phyloP scores from a whole-genome alignment of 441 rosid species.

The Pelargonium fulgidum region DNA sequence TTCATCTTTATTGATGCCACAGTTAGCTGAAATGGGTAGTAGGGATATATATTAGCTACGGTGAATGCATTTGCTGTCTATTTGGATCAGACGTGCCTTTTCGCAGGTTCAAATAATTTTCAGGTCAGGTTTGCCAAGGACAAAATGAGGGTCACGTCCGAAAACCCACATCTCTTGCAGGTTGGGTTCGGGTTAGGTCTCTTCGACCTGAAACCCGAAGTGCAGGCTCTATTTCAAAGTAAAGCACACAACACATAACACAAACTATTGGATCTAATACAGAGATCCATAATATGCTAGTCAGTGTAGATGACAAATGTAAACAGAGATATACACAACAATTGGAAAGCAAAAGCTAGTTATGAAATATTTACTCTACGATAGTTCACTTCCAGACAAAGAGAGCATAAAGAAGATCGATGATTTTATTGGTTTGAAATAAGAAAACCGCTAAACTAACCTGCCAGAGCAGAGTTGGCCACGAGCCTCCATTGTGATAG shows the following conservation, averaged over 20 bases:
- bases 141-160: too few species aligned
- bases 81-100: too few species aligned
- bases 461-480: constrained; percentile 85
- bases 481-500: constrained; percentile 73
- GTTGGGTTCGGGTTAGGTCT: too few species aligned
- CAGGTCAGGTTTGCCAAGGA: too few species aligned
- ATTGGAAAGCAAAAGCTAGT: not conserved
- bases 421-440: too few species aligned
- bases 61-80: not conserved
- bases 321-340: too few species aligned
- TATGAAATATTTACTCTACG: not conserved
- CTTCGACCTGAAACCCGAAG: too few species aligned
- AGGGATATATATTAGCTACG: not conserved
- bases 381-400: not conserved
- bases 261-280: not conserved
- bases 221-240: not conserved
- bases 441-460: constrained; percentile 29
- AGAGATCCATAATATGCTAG: not conserved
- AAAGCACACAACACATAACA: not conserved
- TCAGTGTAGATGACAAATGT: not conserved
- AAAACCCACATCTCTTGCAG: too few species aligned
- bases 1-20: constrained; percentile 65
- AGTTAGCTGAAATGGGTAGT: constrained; percentile 37
- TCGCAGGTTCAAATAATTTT: too few species aligned
- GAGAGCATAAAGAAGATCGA: too few species aligned